phyloP scores from a whole-genome alignment of 805 yeast species.

The Danielia oregonensis region DNA sequence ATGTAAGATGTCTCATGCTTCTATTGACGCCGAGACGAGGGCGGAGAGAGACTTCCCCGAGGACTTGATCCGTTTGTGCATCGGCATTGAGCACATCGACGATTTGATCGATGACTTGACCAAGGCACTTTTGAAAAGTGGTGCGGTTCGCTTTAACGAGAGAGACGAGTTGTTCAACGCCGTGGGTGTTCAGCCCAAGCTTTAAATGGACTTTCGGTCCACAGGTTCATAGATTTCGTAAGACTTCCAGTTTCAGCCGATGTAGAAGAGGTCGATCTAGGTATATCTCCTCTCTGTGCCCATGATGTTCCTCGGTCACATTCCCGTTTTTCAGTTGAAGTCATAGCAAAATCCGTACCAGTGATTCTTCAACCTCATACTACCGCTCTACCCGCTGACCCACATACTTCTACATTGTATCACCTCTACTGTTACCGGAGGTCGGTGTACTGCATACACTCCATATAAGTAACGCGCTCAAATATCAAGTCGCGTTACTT shows the following conservation, averaged over 20 bases:
- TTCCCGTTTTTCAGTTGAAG: neutral
- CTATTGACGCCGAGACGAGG: slow-evolving; percentile 83
- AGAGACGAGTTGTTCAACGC: slow-evolving; percentile 40
- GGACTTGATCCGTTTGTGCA: slow-evolving; percentile 83
- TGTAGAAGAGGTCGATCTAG: too few species aligned
- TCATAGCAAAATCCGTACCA: too few species aligned
- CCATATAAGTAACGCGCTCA: neutral
- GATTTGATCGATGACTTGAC: slow-evolving; percentile 82
- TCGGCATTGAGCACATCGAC: slow-evolving; percentile 81
- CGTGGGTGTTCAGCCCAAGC: slow-evolving; percentile 28
- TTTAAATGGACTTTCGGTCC: slow-evolving; percentile 9
- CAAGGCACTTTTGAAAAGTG: slow-evolving; percentile 64
- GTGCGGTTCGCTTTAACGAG: slow-evolving; percentile 44
- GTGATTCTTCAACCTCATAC: too few species aligned
- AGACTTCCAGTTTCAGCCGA: too few species aligned
- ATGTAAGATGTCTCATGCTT: slow-evolving; percentile 95
- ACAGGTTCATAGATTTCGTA: too few species aligned
- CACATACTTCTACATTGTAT: slow-evolving; percentile 1
- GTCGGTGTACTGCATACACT: neutral
- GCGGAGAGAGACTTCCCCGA: slow-evolving; percentile 89
- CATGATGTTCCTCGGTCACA: too few species aligned
- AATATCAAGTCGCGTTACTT: neutral
- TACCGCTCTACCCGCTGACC: neutral
- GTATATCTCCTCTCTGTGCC: too few species aligned
- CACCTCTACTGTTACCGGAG: too few species aligned